phyloP scores from a whole-genome alignment of 2,329 filamentous ascomycete species.

The Fusarium compactum region DNA sequence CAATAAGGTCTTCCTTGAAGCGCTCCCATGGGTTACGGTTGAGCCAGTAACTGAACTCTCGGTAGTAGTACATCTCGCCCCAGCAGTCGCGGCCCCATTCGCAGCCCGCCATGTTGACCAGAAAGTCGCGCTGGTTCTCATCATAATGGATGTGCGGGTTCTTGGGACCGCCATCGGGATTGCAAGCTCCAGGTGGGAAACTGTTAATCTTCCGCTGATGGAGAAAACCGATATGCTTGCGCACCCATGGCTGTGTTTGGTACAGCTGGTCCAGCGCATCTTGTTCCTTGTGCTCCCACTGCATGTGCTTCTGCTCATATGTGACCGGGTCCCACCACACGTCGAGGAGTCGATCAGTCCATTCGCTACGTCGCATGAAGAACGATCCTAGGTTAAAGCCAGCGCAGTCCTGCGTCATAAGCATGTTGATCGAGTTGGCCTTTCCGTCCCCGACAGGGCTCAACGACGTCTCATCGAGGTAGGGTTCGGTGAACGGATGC shows the following conservation, averaged over 20 bases:
- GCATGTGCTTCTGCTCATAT: slow-evolving; percentile 98
- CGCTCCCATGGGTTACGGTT: slow-evolving; percentile 86
- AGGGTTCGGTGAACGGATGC: slow-evolving; percentile 80
- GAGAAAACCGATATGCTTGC: slow-evolving; percentile 88
- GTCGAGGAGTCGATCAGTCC: slow-evolving; percentile 92
- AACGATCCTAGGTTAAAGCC: slow-evolving; percentile 98
- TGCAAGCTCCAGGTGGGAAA: slow-evolving; percentile 91
- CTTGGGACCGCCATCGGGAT: slow-evolving; percentile 72
- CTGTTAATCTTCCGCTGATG: slow-evolving; percentile 94
- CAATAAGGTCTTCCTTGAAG: slow-evolving; percentile 75
- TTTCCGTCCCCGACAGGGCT: slow-evolving; percentile 83
- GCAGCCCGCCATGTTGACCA: slow-evolving; percentile 99
- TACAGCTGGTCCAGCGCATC: slow-evolving; percentile 95
- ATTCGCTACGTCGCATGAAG: slow-evolving; percentile 85
- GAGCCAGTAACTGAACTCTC: slow-evolving; percentile 88
- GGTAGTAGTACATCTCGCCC: slow-evolving; percentile 97
- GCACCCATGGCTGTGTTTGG: slow-evolving; percentile 89
- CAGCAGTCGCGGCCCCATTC: slow-evolving; percentile 98
- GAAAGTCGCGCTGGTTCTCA: slow-evolving; percentile 85
- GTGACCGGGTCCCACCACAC: slow-evolving; percentile 98
- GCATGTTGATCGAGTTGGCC: slow-evolving; percentile 82
- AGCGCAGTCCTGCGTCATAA: slow-evolving; percentile 92
- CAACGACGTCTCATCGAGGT: slow-evolving; percentile 79
- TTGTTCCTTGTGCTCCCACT: slow-evolving; percentile 99
- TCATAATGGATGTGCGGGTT: slow-evolving; percentile 87